Conservation (phyloP, 2,329 filamentous ascomycete genomes). For the Drechslera avenae region DNA sequence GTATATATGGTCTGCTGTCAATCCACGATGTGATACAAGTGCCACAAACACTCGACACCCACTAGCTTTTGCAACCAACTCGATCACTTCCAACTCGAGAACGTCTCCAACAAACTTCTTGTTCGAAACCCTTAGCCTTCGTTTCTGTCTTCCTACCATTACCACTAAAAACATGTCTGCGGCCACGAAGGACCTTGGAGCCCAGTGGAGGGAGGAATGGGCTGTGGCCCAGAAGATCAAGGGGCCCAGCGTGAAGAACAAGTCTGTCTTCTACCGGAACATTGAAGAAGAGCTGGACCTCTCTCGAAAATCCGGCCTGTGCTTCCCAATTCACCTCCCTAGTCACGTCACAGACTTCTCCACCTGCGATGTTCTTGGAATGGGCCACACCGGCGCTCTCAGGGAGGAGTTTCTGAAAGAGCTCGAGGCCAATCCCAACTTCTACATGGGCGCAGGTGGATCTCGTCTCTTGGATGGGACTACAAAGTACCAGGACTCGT, state of each 20-base stretch:
- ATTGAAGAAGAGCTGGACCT: conserved; percentile 24
- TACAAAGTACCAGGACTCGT: conserved; percentile 58
- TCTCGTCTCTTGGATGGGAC: conserved; percentile 68
- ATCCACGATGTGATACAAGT: background rate
- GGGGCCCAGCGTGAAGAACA: background rate
- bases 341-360: no score
- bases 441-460: conserved; percentile 58
- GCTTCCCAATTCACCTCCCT: no score
- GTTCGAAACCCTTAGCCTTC: background rate
- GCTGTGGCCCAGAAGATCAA: background rate
- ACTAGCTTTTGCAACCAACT: background rate
- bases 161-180: no score
- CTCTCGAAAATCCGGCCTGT: no score
- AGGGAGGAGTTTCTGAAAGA: conserved; percentile 55
- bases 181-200: no score
- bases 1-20: background rate
- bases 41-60: background rate
- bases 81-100: background rate
- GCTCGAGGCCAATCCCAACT: conserved; percentile 37
- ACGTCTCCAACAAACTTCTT: background rate
- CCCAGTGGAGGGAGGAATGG: no score
- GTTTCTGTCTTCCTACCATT: no score
- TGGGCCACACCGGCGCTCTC: conserved; percentile 53
- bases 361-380: conserved; percentile 65
- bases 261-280: conserved; percentile 23